A percentile compares a stretch with the other conserved stretches of the same genome.
Conservation (phyloP, 2,329 filamentous ascomycete genomes). For the Coleophoma crateriformis region DNA sequence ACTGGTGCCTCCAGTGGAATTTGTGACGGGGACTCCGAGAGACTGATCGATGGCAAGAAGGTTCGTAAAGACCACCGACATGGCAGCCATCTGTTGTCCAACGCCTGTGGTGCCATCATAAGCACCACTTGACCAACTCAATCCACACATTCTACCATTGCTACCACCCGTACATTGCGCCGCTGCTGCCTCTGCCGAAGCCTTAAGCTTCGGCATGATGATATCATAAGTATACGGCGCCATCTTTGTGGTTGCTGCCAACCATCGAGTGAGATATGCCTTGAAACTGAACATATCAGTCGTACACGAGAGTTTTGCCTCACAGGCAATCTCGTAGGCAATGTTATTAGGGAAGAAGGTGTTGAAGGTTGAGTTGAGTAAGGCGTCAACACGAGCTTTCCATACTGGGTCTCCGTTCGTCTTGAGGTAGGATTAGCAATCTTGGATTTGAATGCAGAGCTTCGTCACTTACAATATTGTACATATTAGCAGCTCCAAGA, state of each 20-base stretch:
- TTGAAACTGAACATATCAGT: conserved; percentile 63
- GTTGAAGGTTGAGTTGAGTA: conserved; percentile 27
- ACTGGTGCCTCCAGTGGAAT: conserved; percentile 43
- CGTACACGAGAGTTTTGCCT: conserved; percentile 47
- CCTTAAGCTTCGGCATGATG: conserved; percentile 44
- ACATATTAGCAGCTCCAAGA: conserved; percentile 40
- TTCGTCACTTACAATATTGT: conserved; percentile 37
- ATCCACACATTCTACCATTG: conserved; percentile 35
- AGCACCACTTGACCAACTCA: conserved; percentile 30
- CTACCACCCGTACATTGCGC: conserved; percentile 43
- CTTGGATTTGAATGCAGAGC: too few species aligned
- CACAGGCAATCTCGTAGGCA: conserved; percentile 57
- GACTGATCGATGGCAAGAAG: conserved; percentile 26
- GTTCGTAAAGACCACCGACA: conserved; percentile 48
- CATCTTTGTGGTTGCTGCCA: conserved; percentile 50
- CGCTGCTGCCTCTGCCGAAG: conserved; percentile 49
- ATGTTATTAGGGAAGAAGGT: conserved; percentile 39
- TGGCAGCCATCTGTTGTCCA: conserved; percentile 48
- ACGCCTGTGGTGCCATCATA: conserved; percentile 38
- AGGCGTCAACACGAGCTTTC: conserved; percentile 28
- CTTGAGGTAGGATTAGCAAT: conserved; percentile 6
- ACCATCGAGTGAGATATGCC: conserved; percentile 57
- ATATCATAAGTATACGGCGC: conserved; percentile 46
- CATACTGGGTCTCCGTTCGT: conserved; percentile 30
- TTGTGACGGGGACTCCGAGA: conserved; percentile 35